A percentile compares a stretch with the other conserved stretches of the same genome.
phyloP scores from a whole-genome alignment of 345 rosid genomes.

The Arabis hirsuta region DNA sequence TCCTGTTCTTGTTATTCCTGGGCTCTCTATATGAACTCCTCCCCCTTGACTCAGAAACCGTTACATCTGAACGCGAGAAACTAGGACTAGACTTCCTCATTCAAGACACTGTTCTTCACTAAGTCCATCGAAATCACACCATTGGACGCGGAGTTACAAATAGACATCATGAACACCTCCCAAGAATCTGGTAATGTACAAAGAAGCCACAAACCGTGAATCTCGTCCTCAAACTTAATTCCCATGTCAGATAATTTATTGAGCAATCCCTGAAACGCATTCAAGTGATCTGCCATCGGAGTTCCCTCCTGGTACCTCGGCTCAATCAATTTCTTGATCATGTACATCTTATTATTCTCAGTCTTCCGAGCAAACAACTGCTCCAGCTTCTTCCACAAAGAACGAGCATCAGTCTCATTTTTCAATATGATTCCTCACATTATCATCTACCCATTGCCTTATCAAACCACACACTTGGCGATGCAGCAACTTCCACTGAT shows the following conservation, averaged over 20 bases:
- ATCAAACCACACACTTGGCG: conserved; percentile 5
- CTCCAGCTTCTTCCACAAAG: neutral
- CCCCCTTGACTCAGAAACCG: neutral
- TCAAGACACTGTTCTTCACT: neutral
- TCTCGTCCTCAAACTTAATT: neutral
- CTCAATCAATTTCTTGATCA: neutral
- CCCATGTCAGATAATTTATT: neutral
- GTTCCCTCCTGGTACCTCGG: neutral
- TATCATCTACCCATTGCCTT: neutral
- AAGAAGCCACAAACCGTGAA: neutral
- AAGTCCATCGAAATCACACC: neutral
- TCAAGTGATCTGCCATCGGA: neutral
- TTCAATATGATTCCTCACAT: neutral
- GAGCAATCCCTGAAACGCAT: neutral
- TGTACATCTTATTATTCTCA: neutral
- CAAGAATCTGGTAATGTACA: neutral
- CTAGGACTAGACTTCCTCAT: neutral
- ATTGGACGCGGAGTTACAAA: neutral
- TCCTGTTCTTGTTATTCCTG: neutral
- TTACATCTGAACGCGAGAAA: neutral
- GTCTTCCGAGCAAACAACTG: neutral
- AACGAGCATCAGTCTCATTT: neutral
- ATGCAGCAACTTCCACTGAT: neutral
- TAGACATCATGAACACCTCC: neutral
- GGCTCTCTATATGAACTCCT: neutral